A percentile compares a stretch with the other conserved stretches of the same genome.
These are phyloP conservation scores for Rubia tinctorum DNA, from an alignment of 305 asterid species.

Conservation along the genomic window DNA sequence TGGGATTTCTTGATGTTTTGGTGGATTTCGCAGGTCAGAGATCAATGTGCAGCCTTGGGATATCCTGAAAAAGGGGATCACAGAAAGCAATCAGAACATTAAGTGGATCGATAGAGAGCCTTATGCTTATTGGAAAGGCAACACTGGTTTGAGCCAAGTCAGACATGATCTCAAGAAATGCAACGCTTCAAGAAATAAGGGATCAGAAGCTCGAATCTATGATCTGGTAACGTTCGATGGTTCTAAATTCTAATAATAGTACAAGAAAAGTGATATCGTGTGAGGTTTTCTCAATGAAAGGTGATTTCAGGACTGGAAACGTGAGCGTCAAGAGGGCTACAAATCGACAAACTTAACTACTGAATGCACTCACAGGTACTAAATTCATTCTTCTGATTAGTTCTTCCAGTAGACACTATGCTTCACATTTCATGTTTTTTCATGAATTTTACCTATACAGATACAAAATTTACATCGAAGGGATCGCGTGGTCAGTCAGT, in stretches of 20 bases:
- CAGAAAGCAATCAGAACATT: constrained; percentile 41
- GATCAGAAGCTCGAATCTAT: constrained; percentile 44
- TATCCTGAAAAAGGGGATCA: constrained; percentile 44
- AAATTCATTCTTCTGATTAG: background rate
- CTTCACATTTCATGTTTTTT: background rate
- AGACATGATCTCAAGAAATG: constrained; percentile 50
- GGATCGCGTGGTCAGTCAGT: constrained; percentile 85
- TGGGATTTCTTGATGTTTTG: constrained; percentile 8
- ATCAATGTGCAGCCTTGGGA: constrained; percentile 82
- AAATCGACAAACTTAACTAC: constrained; percentile 48
- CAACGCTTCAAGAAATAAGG: constrained; percentile 45
- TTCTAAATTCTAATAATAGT: constrained; percentile 1
- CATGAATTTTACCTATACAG: constrained; percentile 31
- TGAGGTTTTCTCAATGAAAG: background rate
- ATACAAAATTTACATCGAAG: constrained; percentile 83
- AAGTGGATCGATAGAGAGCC: constrained; percentile 75
- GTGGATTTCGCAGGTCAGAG: constrained; percentile 62
- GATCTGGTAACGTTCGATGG: constrained; percentile 40
- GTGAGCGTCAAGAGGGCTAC: constrained; percentile 55
- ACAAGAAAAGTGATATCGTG: background rate
- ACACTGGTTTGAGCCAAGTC: constrained; percentile 27
- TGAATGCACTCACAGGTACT: constrained; percentile 71
- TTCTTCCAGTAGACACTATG: background rate
- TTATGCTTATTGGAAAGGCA: constrained; percentile 89
- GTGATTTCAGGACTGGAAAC: constrained; percentile 59